phyloP scores from a whole-genome alignment of 2,329 filamentous ascomycete genomes.

The Xylariomycetidae sp. region DNA sequence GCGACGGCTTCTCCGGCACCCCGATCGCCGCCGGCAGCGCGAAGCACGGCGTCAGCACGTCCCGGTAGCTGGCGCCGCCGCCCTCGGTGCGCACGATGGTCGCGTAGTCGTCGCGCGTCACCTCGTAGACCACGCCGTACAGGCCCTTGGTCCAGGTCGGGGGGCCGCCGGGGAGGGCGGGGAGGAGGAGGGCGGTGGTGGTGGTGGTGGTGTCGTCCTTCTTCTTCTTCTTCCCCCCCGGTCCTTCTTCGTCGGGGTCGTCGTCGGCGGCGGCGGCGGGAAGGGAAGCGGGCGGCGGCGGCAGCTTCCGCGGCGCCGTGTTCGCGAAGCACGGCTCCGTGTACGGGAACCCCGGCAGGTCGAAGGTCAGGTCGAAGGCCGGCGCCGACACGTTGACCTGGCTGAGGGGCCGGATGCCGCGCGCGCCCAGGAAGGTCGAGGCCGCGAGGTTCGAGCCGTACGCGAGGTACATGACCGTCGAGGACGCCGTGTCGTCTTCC shows the following conservation, averaged over 20 bases:
- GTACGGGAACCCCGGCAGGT: slow-evolving; percentile 81
- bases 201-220: slow-evolving; percentile 11
- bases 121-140: slow-evolving; percentile 92
- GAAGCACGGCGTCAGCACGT: slow-evolving; percentile 74
- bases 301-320: slow-evolving; percentile 54
- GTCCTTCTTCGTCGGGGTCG: slow-evolving; percentile 22
- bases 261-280: slow-evolving; percentile 21
- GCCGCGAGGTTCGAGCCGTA: slow-evolving; percentile 87
- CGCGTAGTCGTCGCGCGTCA: slow-evolving; percentile 74
- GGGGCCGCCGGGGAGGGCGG: slow-evolving; percentile 5
- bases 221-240: slow-evolving; percentile 20
- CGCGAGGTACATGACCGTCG: slow-evolving; percentile 70
- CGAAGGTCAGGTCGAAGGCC: slow-evolving; percentile 71
- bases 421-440: slow-evolving; percentile 69
- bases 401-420: slow-evolving; percentile 76
- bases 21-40: slow-evolving; percentile 53
- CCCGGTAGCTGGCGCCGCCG: slow-evolving; percentile 76
- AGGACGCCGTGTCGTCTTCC: slow-evolving; percentile 13
- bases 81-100: slow-evolving; percentile 89
- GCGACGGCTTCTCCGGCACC: slow-evolving; percentile 58
- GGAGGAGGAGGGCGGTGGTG: too few relatives aligned
- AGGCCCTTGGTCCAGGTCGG: slow-evolving; percentile 71
- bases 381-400: slow-evolving; percentile 79
- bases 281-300: slow-evolving; percentile 28
- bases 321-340: slow-evolving; percentile 90